Conservation (phyloP, 352 stramenopile species). For the Detonula confervacea region DNA sequence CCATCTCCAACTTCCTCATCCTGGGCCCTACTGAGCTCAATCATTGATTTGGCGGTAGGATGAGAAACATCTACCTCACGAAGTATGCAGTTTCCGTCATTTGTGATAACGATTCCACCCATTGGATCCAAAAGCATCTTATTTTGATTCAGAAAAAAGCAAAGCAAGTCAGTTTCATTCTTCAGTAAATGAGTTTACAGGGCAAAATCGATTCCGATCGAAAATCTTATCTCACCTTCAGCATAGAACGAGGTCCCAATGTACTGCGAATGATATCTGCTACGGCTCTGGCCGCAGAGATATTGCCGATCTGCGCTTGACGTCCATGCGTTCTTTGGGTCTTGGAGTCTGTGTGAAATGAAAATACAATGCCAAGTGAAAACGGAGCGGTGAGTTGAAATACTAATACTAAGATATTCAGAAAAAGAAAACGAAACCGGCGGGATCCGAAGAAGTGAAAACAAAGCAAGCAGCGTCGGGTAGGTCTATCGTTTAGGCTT, state of each 20-base stretch:
- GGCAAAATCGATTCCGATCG: conserved; percentile 1
- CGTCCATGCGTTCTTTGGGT: conserved; percentile 97
- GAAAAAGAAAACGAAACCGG: no score
- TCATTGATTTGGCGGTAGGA: conserved; percentile 99
- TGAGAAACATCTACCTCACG: conserved; percentile 98
- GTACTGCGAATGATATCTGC: conserved; percentile 98
- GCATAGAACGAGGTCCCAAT: conserved; percentile 97
- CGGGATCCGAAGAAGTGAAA: no score
- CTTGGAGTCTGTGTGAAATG: conserved; percentile 88
- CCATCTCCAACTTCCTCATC: conserved; percentile 99
- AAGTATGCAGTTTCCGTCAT: conserved; percentile 99
- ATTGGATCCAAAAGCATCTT: conserved; percentile 99
- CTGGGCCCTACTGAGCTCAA: conserved; percentile 98
- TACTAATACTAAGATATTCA: no score
- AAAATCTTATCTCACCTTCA: conserved; percentile 66
- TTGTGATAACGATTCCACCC: conserved; percentile 99
- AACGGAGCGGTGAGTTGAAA: not conserved
- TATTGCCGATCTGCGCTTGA: conserved; percentile 98
- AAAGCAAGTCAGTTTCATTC: no score
- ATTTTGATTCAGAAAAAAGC: not conserved
- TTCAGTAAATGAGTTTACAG: not conserved
- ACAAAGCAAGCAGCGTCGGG: no score
- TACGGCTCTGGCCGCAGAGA: conserved; percentile 90
- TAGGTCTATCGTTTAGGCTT: no score
- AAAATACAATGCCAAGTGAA: not conserved